Base-by-base conservation (phyloP, 2,329 filamentous ascomycete genomes). In the Neonectria punicea region DNA sequence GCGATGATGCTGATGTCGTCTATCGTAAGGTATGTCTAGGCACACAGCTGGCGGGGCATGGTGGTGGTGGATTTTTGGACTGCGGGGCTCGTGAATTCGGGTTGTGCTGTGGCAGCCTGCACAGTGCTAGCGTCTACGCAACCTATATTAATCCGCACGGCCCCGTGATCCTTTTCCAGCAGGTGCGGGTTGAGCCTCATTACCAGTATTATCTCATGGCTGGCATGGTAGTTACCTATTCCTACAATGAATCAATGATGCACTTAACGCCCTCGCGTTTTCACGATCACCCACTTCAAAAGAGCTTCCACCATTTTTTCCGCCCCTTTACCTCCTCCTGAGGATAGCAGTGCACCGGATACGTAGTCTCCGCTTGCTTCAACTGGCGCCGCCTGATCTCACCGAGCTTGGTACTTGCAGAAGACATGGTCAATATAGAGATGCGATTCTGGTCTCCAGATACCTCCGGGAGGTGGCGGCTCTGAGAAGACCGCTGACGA, bases 401-500 rank as follows among this genome's bases (percentile, higher is more conserved):
- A n/a, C 82, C 81, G 4, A 84, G 68, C 61, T 83, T 83, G 13
- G 82, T 84, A 64, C 81, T 83, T 57, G 79, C 80, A 2, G 82
- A 82, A 5, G 79, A 78, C 50, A 78, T 79, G 4, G 81, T 82
- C 59, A 79, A 70, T 32, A 73, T 67, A 10, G 77, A 77, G 28
- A 70, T 34, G 57, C 71, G 67, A 41, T 73, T 69, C 22, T 64
- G 55, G 44, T 50, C 13, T n/a, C n/a, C n/a, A 18, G 46, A 20
- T 34, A 46, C 53, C 41, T 66, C 61, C 44, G 58, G 49, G 28
- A 50, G 49, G n/a, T 53, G 58, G 13, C 55, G 63, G 32, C 44
- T 53, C 43, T 25, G 56, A 28, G 63, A 63, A 28, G 46, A 44
- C 39, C 47, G 65, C 32, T 34, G 66, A 41, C 39, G 58, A 66